These are phyloP conservation scores for Verbascum thapsus DNA, from an alignment of 257 asterid species.

Conservation along the genomic window DNA sequence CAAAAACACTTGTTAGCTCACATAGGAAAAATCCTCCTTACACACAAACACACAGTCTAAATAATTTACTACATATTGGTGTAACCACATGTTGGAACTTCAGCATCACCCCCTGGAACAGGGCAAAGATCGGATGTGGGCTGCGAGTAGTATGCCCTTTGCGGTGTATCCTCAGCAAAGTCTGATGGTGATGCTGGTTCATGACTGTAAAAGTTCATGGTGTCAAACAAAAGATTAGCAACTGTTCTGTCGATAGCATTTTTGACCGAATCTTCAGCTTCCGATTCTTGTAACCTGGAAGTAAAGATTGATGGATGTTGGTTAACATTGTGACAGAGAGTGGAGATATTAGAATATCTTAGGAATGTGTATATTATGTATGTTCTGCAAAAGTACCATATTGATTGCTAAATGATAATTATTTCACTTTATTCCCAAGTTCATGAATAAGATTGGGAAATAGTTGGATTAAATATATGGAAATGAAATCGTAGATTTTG, in stretches of 20 bases:
- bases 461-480: too few species aligned
- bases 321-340: neutral
- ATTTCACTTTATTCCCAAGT: too few species aligned
- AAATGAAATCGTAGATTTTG: too few species aligned
- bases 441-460: too few species aligned
- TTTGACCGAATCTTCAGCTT: slow-evolving; percentile 19
- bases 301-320: neutral
- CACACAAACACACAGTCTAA: too few species aligned
- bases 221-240: slow-evolving; percentile 47
- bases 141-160: slow-evolving; percentile 16
- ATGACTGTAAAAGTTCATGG: slow-evolving; percentile 23
- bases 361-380: too few species aligned
- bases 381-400: neutral
- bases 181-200: slow-evolving; percentile 30
- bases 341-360: too few species aligned
- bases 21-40: too few species aligned
- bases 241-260: slow-evolving; percentile 54
- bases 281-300: slow-evolving; percentile 33
- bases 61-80: too few species aligned
- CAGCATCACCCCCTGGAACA: slow-evolving; percentile 31
- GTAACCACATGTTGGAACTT: slow-evolving; percentile 33
- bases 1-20: too few species aligned
- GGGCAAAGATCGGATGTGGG: slow-evolving; percentile 17
- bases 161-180: slow-evolving; percentile 12
- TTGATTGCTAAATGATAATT: too few species aligned